phyloP scores from a whole-genome alignment of 2,329 filamentous ascomycete species.

The Epichloe sibirici region DNA sequence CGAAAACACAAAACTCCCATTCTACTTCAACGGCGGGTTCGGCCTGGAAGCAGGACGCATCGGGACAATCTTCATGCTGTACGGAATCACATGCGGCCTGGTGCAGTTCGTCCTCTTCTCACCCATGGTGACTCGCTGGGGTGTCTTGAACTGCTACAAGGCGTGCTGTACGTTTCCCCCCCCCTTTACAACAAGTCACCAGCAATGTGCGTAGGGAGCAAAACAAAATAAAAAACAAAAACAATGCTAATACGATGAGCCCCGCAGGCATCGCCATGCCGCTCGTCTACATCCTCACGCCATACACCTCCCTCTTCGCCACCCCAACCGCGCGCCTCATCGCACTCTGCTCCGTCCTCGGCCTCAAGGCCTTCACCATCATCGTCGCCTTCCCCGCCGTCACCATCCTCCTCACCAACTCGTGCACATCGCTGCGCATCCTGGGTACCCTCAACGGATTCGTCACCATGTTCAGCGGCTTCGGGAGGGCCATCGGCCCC shows the following conservation, averaged over 20 bases:
- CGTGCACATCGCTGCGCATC: slow-evolving; percentile 56
- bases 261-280: slow-evolving; percentile 53
- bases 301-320: slow-evolving; percentile 60
- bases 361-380: slow-evolving; percentile 59
- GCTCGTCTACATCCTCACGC: slow-evolving; percentile 66
- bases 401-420: slow-evolving; percentile 86
- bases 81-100: slow-evolving; percentile 66
- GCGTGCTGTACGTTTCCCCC: slow-evolving; percentile 34
- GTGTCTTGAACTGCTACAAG: slow-evolving; percentile 62
- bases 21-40: slow-evolving; percentile 76
- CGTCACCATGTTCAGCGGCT: slow-evolving; percentile 67
- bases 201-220: too few species aligned
- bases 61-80: slow-evolving; percentile 73
- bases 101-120: slow-evolving; percentile 84
- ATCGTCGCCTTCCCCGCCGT: slow-evolving; percentile 84
- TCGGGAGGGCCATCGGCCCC: slow-evolving; percentile 71
- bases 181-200: neutral
- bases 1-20: slow-evolving; percentile 52
- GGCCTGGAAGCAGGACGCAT: slow-evolving; percentile 62
- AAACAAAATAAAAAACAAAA: neutral
- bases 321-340: slow-evolving; percentile 37
- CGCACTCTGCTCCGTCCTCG: slow-evolving; percentile 55
- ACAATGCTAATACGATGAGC: neutral
- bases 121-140: slow-evolving; percentile 56
- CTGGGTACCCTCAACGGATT: slow-evolving; percentile 86